phyloP scores from a whole-genome alignment of 2,329 filamentous ascomycete genomes.

The Lecanosticta acicola region DNA sequence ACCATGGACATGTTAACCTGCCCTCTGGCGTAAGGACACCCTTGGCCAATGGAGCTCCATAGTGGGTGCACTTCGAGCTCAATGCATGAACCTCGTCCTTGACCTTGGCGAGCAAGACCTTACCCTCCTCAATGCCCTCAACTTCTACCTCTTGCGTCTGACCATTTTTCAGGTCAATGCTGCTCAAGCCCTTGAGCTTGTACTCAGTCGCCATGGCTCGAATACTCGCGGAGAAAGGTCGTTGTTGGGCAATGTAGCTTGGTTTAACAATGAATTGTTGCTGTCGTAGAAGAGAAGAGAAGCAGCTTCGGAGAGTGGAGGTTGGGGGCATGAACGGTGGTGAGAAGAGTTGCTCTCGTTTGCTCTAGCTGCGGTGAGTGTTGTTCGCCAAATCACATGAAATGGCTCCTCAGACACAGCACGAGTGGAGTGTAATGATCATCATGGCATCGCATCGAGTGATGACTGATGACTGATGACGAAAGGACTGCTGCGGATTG shows the following conservation, averaged over 20 bases:
- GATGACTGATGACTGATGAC: no score
- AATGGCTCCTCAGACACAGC: no score
- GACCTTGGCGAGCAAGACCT: conserved; percentile 78
- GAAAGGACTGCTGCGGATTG: no score
- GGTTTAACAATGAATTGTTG: neutral
- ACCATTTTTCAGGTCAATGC: conserved; percentile 67
- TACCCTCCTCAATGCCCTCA: conserved; percentile 78
- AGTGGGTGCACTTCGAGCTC: conserved; percentile 81
- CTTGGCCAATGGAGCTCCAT: conserved; percentile 81
- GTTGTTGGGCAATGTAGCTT: neutral
- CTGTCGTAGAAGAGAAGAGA: conserved; percentile 4
- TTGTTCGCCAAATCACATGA: no score
- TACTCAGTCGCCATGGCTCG: conserved; percentile 44
- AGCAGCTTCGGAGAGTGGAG: no score
- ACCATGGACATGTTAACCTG: conserved; percentile 70
- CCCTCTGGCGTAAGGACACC: conserved; percentile 79
- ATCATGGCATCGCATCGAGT: no score
- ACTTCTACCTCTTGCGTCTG: conserved; percentile 87
- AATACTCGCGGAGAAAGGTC: conserved; percentile 20
- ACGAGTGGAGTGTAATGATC: no score
- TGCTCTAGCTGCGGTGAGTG: no score
- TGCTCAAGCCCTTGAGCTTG: conserved; percentile 68
- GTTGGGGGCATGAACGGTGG: neutral
- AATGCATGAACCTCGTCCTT: conserved; percentile 72
- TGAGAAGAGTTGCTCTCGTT: no score